These are phyloP conservation scores for Hymenoscyphus linearis DNA, from an alignment of 2,329 filamentous ascomycete species.

Conservation along the genomic window DNA sequence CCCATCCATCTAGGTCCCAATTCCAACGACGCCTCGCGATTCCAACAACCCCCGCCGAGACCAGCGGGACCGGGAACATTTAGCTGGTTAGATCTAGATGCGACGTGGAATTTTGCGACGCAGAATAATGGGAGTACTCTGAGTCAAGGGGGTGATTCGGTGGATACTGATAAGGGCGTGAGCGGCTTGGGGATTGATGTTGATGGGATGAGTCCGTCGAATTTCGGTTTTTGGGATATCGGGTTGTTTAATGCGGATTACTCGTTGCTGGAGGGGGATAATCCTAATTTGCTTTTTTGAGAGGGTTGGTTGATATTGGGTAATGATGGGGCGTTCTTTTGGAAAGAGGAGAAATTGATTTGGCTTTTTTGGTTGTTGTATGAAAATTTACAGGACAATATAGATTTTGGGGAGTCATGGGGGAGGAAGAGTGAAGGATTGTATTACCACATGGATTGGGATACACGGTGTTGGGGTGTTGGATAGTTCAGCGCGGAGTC, in stretches of 20 bases:
- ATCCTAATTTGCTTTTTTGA: conserved; percentile 26
- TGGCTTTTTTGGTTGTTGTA: too few relatives aligned
- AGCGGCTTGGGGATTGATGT: conserved; percentile 8
- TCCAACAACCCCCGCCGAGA: not conserved
- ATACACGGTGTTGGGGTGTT: too few relatives aligned
- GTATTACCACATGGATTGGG: too few relatives aligned
- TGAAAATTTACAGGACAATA: too few relatives aligned
- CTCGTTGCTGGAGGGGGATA: conserved; percentile 24
- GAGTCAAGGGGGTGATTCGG: conserved; percentile 16
- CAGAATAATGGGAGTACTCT: conserved; percentile 18
- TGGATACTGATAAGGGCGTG: conserved; percentile 16
- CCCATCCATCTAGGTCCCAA: conserved; percentile 5
- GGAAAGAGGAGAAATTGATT: too few relatives aligned
- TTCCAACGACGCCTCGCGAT: not conserved
- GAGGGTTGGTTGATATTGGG: not conserved
- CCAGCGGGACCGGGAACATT: conserved; percentile 18
- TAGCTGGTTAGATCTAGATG: conserved; percentile 29
- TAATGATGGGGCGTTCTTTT: too few relatives aligned
- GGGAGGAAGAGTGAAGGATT: too few relatives aligned
- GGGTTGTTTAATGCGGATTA: conserved; percentile 24
- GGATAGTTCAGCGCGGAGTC: too few relatives aligned
- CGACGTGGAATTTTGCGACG: conserved; percentile 30
- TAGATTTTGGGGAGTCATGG: too few relatives aligned
- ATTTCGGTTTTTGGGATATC: conserved; percentile 18
- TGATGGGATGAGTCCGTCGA: conserved; percentile 11